Evolutionary conservation across 176 grass and related monocot species (phyloP), one percentile per base, ranked within the genome.

Genomic region (Oryza meridionalis): DNA sequence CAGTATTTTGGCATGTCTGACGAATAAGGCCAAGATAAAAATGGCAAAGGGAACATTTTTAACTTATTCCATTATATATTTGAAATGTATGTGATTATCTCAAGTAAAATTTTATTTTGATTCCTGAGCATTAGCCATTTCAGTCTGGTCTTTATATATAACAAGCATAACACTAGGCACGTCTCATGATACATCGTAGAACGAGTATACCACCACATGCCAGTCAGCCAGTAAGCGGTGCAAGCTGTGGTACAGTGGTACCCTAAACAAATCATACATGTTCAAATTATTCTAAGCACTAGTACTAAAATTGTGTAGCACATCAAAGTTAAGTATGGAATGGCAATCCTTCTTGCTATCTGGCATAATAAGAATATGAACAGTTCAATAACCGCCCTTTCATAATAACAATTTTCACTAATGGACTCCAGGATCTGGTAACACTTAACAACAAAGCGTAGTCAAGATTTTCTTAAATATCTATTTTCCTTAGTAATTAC

Each of bases 71-170:
- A 19, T 53, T 53, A 53, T 4, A 29, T 49, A 49, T 72, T 73
- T 73, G 5, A 73, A 55, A 38, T 11, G 29, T 12, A 73, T 68
- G 21, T 1, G 4, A 15, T 13, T 22, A 37, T n/a, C 16, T n/a
- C 73, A 77, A 42, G 21, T 10, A 63, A 17, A 37, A 7, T 17
- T 58, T 62, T 62, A 63, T 78, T 65, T 38, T 66, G 24, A 65
- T 78, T 78, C 45, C 53, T 78, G 38, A 19, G 8, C 50, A 27
- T 50, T 51, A n/a, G 11, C 14, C 77, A 51, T 27, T 80, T 47
- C 45, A 40, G 22, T 67, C 63, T 49, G 14, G 26, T 33, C 42
- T 49, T 46, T 11, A 3, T 40, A 58, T 59, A n/a, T 15, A 55
- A 55, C 16, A 21, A 58, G 53, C 53, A 58, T n/a, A 22, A 63